Evolutionary conservation across 306 rosid genomes (phyloP).

Genomic region (Cicer judaicum): DNA sequence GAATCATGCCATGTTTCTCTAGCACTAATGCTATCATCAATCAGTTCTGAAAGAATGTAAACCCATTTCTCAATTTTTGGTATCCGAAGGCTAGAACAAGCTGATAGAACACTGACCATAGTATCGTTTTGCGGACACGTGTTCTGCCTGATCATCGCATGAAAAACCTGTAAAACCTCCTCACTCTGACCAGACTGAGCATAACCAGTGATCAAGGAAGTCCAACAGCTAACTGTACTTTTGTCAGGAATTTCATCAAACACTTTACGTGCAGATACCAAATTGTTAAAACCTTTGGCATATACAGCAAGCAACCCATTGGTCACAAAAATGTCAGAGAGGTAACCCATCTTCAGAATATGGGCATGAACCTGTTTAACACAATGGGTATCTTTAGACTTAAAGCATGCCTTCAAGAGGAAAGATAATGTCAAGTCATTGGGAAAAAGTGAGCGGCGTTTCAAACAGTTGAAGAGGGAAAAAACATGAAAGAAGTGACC

Average conservation of each 20-base stretch:
- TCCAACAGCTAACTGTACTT: conserved; percentile 52
- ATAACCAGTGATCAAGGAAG: conserved; percentile 59
- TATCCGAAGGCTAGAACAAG: conserved; percentile 61
- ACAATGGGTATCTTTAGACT: conserved; percentile 35
- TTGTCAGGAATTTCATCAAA: conserved; percentile 68
- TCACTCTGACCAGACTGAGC: conserved; percentile 52
- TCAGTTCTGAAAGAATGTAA: conserved; percentile 34
- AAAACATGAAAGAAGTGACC: conserved; percentile 47
- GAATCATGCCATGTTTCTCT: conserved; percentile 44
- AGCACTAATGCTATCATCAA: neutral
- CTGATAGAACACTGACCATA: conserved; percentile 63
- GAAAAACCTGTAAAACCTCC: conserved; percentile 55
- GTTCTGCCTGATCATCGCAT: conserved; percentile 53
- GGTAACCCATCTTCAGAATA: conserved; percentile 53
- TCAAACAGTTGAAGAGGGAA: conserved; percentile 51
- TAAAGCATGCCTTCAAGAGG: conserved; percentile 58
- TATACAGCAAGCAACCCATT: conserved; percentile 56
- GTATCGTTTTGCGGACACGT: conserved; percentile 57
- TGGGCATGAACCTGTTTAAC: conserved; percentile 59
- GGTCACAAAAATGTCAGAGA: conserved; percentile 48
- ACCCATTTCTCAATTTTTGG: conserved; percentile 59
- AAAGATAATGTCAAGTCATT: conserved; percentile 67
- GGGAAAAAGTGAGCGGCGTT: conserved; percentile 49
- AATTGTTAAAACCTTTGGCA: conserved; percentile 48
- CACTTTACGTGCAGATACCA: conserved; percentile 53